Evolutionary conservation across 495 filamentous ascomycete genomes (phyloP).

Genomic region (Xeromyces bisporus): DNA sequence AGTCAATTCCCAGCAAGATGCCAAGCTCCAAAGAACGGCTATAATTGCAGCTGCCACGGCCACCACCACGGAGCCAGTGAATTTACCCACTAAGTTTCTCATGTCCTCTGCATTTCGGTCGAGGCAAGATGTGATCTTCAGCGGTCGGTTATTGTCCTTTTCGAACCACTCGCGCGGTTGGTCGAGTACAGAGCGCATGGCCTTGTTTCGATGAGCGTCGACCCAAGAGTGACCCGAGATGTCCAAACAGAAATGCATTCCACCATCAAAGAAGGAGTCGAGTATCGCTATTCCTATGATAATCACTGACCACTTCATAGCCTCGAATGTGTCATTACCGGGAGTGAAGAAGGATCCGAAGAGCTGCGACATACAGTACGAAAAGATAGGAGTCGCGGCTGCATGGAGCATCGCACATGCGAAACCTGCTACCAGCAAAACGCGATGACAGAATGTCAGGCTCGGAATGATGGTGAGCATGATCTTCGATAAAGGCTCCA

Average conservation of each 20-base stretch:
- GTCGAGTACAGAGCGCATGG: constrained; percentile 51
- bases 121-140: constrained; percentile 48
- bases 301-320: constrained; percentile 48
- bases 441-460: constrained; percentile 31
- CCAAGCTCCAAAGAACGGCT: constrained; percentile 56
- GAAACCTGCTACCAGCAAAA: constrained; percentile 44
- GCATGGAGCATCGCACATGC: constrained; percentile 45
- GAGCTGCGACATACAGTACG: constrained; percentile 59
- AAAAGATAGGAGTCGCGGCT: constrained; percentile 58
- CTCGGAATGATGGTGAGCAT: constrained; percentile 58
- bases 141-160: constrained; percentile 43
- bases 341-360: constrained; percentile 48
- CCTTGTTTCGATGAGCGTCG: constrained; percentile 48
- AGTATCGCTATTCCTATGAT: constrained; percentile 51
- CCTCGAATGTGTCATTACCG: constrained; percentile 21
- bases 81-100: constrained; percentile 62
- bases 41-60: constrained; percentile 45
- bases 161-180: constrained; percentile 85
- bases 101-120: constrained; percentile 81
- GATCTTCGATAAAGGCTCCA: constrained; percentile 36
- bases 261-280: constrained; percentile 47
- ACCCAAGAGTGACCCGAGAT: constrained; percentile 63
- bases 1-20: constrained; percentile 66
- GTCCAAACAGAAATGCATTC: constrained; percentile 55
- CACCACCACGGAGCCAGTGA: constrained; percentile 51